Percentiles rank a stretch among this genome's conserved stretches.
phyloP scores from a whole-genome alignment of 2,329 filamentous ascomycete genomes.

The Aspergillus fijiensis region DNA sequence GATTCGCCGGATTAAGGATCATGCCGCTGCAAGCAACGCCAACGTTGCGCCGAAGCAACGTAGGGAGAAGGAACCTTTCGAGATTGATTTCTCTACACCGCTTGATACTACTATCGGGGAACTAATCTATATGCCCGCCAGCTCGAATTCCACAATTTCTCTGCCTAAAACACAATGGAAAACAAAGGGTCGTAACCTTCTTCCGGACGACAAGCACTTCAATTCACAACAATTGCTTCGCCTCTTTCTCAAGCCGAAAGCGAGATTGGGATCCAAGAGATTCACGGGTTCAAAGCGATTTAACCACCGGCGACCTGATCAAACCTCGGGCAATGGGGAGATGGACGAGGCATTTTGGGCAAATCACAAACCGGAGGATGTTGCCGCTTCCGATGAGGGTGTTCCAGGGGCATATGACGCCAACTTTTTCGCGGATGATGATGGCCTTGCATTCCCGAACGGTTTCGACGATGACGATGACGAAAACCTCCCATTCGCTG shows the following conservation, averaged over 20 bases:
- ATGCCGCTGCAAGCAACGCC: conserved; percentile 55
- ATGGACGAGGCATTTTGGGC: conserved; percentile 98
- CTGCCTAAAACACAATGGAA: conserved; percentile 94
- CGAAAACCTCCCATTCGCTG: conserved; percentile 49
- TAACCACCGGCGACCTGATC: conserved; percentile 43
- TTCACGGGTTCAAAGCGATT: conserved; percentile 49
- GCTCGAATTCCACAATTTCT: conserved; percentile 76
- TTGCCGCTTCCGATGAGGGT: conserved; percentile 52
- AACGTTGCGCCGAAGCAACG: conserved; percentile 57
- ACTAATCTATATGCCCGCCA: conserved; percentile 75
- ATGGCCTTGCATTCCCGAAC: conserved; percentile 48
- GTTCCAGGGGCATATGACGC: conserved; percentile 84
- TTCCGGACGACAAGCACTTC: conserved; percentile 98
- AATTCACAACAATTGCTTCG: conserved; percentile 86
- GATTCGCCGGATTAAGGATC: conserved; percentile 85
- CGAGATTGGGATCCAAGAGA: conserved; percentile 70
- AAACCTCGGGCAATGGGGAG: conserved; percentile 66
- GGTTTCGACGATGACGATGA: conserved; percentile 50
- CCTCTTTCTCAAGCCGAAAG: conserved; percentile 92
- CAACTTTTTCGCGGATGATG: conserved; percentile 87
- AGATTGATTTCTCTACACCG: conserved; percentile 82
- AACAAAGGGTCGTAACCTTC: conserved; percentile 85
- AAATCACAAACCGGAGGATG: conserved; percentile 58
- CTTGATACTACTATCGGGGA: conserved; percentile 71
- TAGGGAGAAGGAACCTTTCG: conserved; percentile 95